A percentile compares a stretch with the other conserved stretches of the same genome.
These are phyloP conservation scores for Pelargonium citronellum DNA, from an alignment of 441 rosid species.

Conservation along the genomic window DNA sequence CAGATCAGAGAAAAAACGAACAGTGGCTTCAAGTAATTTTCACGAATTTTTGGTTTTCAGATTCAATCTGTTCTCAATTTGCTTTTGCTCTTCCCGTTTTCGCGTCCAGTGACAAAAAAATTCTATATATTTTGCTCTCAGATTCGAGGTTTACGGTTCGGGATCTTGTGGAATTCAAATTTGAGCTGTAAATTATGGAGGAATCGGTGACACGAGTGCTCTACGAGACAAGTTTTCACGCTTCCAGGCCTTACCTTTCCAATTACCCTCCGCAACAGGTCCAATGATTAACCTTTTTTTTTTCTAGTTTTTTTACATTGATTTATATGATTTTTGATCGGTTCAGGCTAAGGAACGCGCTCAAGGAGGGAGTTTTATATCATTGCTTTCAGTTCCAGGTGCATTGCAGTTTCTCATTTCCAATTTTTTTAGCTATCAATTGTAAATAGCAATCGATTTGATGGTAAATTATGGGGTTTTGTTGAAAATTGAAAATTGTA, in stretches of 20 bases:
- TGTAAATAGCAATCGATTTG: not conserved
- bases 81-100: not conserved
- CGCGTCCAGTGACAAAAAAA: not conserved
- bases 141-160: conserved; percentile 12
- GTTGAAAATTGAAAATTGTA: not conserved
- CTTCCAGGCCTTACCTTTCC: conserved; percentile 49
- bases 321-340: conserved; percentile 11
- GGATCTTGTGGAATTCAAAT: conserved; percentile 10
- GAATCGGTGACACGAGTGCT: conserved; percentile 35
- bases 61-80: not conserved
- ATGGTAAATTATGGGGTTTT: not conserved
- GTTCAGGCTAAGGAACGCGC: conserved; percentile 43
- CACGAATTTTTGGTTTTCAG: not conserved
- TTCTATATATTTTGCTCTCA: not conserved
- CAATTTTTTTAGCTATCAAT: not conserved
- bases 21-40: not conserved
- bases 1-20: not conserved
- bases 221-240: conserved; percentile 66
- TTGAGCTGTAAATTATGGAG: conserved; percentile 17
- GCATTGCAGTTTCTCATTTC: conserved; percentile 12
- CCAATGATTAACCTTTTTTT: conserved; percentile 24
- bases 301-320: conserved; percentile 9
- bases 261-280: conserved; percentile 63
- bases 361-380: conserved; percentile 50
- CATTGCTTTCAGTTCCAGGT: conserved; percentile 50